Base-by-base conservation (phyloP, 2,329 filamentous ascomycete species). In the Colletotrichum sansevieriae region DNA sequence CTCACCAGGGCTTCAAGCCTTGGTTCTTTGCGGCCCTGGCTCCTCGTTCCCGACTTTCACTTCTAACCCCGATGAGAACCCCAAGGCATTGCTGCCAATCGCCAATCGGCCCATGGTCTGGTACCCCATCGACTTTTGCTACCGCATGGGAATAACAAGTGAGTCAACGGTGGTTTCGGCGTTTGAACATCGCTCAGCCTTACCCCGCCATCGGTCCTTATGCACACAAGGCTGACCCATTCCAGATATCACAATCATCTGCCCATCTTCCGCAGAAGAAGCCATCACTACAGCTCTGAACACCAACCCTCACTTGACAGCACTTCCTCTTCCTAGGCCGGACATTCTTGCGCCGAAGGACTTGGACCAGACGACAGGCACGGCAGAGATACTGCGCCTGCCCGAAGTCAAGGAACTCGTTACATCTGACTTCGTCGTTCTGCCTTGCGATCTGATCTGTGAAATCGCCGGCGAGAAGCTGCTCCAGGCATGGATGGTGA, bases 381-480 rank as follows among this genome's bases (percentile, higher is more conserved):
- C 96, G 7, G 95, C 93, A 8, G 92, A 97, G 75, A 90, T 98
- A 20, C 87, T 99, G 60, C 89, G 95, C 10, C 85, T 97, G 9
- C 91, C 93, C 1, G 92, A 97, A 77, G 89, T 98, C 51, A 90
- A 92, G 76, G 84, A 85, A n/a, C 85, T 90, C 8, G 89, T 99
- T 74, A 94, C 88, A 62, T 89, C 90, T 12, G 94, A 99, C 80
- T 98, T 99, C 76, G 83, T 98, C 29, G 88, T 98, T 3, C 84
- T 99, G 4, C 95, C 96, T 0, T 99, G 96, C 79, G 96, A 99
- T 78, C 84, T 99, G 7, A 90, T 99, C 44, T 98, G 94, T 77
- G 95, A 97, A 76, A 83, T 98, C 15, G 91, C 92, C 3, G 95
- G 94, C 12, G 92, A 94, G 74, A 89, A 91, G 71, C 84, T 98